A percentile compares a stretch with the other conserved stretches of the same genome.
These are phyloP conservation scores for Phlebiopsis gigantea DNA, from an alignment of 768 basidiomycete genomes.

Conservation along the genomic window DNA sequence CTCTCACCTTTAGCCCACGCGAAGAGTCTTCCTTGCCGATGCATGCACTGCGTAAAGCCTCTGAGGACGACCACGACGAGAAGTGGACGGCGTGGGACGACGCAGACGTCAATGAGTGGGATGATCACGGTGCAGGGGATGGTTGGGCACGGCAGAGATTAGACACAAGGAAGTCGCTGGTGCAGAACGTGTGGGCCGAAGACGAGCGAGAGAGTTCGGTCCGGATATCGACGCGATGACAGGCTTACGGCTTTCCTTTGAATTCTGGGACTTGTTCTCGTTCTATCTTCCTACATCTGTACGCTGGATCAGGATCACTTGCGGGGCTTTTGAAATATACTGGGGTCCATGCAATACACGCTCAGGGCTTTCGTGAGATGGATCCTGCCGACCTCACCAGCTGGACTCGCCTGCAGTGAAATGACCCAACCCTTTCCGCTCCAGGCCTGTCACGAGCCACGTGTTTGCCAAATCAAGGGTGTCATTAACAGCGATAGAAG, in stretches of 20 bases:
- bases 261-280: neutral
- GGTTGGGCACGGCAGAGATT: conserved; percentile 40
- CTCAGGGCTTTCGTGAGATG: neutral
- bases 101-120: conserved; percentile 44
- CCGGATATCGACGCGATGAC: conserved; percentile 7
- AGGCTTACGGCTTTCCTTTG: neutral
- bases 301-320: neutral
- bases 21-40: neutral
- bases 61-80: conserved; percentile 8
- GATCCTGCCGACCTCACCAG: neutral
- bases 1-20: conserved; percentile 12
- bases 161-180: conserved; percentile 31
- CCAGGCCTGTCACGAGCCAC: conserved; percentile 6
- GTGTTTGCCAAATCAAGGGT: conserved; percentile 11
- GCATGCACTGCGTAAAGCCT: neutral
- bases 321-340: neutral
- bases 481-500: conserved; percentile 8
- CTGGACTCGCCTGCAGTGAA: neutral
- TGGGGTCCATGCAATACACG: neutral
- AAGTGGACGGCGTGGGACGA: conserved; percentile 41
- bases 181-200: conserved; percentile 27
- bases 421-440: neutral
- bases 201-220: conserved; percentile 11
- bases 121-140: conserved; percentile 39
- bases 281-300: conserved; percentile 8